Base-by-base conservation (phyloP, 768 basidiomycete genomes). In the Leccinum barrowsii region DNA sequence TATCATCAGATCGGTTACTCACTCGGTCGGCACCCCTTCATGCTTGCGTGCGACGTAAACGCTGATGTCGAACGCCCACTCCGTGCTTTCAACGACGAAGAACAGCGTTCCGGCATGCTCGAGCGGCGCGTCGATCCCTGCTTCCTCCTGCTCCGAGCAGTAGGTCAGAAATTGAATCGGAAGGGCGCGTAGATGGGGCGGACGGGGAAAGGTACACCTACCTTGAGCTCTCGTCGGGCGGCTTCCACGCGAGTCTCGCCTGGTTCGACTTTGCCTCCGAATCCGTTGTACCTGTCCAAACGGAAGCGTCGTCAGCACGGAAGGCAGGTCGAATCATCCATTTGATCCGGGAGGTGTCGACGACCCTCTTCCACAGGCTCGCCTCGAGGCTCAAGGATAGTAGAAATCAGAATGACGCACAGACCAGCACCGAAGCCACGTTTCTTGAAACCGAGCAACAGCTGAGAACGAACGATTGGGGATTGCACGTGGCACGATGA, bases 201-300 rank as follows among this genome's bases (percentile, higher is more conserved):
- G 42, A 24, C 17, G 17, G 46, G 46, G n/a, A 3, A 1, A 5
- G 3, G 12, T 1, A n/a, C 5, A 52, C 60, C 32, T 32, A 85
- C 87, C 76, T 85, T 65, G 30, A 88, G 77, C 67, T 87, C 93
- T n/a, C 93, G 85, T n/a, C 72, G 65, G 4, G 93, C 93, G 10
- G 91, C 92, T 66, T 89, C 74, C 0, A 75, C 63, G 17, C 84
- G 74, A 0, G 86, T 85, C 71, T 96, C 93, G 4, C 81, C 83
- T 3, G 78, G 72, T 57, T 94, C 91, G 8, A 91, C 85, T 72
- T 96, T 96, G 10, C 93, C 93, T 17, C 91, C 92, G 63, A 94
- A 95, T 4, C 93, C 93, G 61, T 94, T 94, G 66, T 82, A 93
- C 65, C 92, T 93, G 64, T 4, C 3, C 4, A 24, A 49, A 48